These are phyloP conservation scores for Epichloe aotearoae DNA, from an alignment of 2,329 filamentous ascomycete species.

Conservation along the genomic window DNA sequence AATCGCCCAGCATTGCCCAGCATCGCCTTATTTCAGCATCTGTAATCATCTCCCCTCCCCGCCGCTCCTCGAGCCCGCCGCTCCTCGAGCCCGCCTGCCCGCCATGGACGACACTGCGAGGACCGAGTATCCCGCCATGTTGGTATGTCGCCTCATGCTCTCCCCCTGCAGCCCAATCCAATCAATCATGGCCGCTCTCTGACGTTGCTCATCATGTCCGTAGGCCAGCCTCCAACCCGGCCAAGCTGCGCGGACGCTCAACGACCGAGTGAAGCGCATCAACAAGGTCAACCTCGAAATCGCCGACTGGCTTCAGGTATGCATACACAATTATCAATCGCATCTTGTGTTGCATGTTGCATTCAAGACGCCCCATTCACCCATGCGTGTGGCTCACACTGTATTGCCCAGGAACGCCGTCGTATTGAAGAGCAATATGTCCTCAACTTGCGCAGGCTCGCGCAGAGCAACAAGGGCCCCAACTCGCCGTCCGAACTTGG, in stretches of 20 bases:
- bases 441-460: constrained; percentile 65
- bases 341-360: not conserved
- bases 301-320: constrained; percentile 93
- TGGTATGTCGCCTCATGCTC: constrained; percentile 48
- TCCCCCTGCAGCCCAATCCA: constrained; percentile 1
- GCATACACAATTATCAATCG: constrained; percentile 6
- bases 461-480: constrained; percentile 57
- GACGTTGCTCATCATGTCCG: not conserved
- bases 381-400: not conserved
- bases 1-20: constrained; percentile 5
- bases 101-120: constrained; percentile 66
- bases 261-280: constrained; percentile 80
- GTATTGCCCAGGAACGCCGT: constrained; percentile 61
- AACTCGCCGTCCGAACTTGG: constrained; percentile 73
- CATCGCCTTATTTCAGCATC: constrained; percentile 19
- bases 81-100: constrained; percentile 15
- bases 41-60: not conserved
- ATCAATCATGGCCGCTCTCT: not conserved
- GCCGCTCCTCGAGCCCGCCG: not conserved
- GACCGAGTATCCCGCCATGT: constrained; percentile 84
- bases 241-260: constrained; percentile 70
- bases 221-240: constrained; percentile 69
- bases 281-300: constrained; percentile 77
- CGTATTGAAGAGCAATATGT: constrained; percentile 86
- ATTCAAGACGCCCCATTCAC: not conserved